Percentiles rank a stretch among this genome's conserved stretches.
Conservation (phyloP, 176 grass and related monocot species). For the Avena atlantica region DNA sequence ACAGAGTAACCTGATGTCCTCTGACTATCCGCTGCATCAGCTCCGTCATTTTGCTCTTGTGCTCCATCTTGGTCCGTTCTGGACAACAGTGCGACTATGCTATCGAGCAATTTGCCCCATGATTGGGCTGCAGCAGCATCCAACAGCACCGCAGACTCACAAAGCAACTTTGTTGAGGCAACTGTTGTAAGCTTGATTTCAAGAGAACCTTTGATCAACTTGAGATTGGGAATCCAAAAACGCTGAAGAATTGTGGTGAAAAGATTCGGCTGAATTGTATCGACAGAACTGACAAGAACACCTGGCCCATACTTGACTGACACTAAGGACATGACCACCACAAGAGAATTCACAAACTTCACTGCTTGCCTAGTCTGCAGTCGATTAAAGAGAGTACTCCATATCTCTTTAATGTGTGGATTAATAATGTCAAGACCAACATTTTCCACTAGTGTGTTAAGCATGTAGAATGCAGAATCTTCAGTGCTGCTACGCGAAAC, state of each 20-base stretch:
- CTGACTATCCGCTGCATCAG: constrained; percentile 63
- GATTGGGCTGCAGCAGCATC: constrained; percentile 64
- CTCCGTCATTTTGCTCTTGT: constrained; percentile 67
- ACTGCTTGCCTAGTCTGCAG: constrained; percentile 70
- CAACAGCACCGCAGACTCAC: constrained; percentile 72
- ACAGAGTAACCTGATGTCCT: constrained; percentile 78
- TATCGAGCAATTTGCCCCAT: constrained; percentile 92
- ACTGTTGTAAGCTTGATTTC: constrained; percentile 87
- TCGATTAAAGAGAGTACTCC: constrained; percentile 71
- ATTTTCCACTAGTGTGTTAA: constrained; percentile 93
- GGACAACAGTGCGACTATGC: constrained; percentile 63
- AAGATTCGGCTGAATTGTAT: constrained; percentile 69
- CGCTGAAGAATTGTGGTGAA: constrained; percentile 75
- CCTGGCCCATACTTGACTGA: constrained; percentile 76
- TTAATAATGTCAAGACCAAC: constrained; percentile 77
- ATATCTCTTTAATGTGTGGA: constrained; percentile 77
- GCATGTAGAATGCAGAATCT: constrained; percentile 90
- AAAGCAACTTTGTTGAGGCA: constrained; percentile 89
- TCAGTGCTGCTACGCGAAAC: constrained; percentile 67
- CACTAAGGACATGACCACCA: constrained; percentile 90
- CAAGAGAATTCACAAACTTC: constrained; percentile 86
- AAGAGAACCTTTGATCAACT: constrained; percentile 77
- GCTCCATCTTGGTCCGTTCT: constrained; percentile 70
- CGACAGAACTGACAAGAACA: constrained; percentile 73
- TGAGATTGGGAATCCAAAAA: constrained; percentile 91